Percentiles rank a stretch among this genome's conserved stretches.
These are phyloP conservation scores for Apophysomyces trapeziformis DNA, from an alignment of 371 early-diverging fungal genomes.

Conservation along the genomic window DNA sequence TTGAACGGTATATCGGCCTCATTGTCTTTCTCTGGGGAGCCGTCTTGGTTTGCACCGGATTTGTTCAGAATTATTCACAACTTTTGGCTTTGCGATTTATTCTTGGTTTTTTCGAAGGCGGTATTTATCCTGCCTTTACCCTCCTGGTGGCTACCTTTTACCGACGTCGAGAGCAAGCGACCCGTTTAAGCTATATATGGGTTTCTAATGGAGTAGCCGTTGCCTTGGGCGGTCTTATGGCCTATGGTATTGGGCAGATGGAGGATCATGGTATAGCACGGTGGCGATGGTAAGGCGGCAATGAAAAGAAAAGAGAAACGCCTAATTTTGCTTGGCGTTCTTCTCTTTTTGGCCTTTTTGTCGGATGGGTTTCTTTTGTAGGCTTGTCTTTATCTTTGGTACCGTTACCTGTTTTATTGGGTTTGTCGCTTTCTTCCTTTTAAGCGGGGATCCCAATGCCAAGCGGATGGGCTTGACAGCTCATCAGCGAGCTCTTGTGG, in stretches of 20 bases:
- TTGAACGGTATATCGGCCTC: neutral
- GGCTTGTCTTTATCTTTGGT: conserved; percentile 20
- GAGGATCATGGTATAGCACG: conserved; percentile 29
- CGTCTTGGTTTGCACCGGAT: conserved; percentile 13
- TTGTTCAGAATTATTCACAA: conserved; percentile 12
- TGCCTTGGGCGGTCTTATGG: conserved; percentile 56
- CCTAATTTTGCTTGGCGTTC: neutral
- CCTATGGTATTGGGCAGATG: conserved; percentile 50
- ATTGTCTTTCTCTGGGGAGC: conserved; percentile 21
- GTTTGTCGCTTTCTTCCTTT: conserved; percentile 7
- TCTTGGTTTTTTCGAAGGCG: conserved; percentile 19
- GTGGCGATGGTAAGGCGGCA: conserved; percentile 40
- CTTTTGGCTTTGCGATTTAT: conserved; percentile 13
- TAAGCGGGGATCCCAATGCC: conserved; percentile 16
- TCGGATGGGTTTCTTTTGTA: neutral
- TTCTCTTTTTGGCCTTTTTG: no score
- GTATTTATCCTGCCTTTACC: conserved; percentile 9
- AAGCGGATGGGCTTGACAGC: conserved; percentile 11
- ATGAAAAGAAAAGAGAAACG: neutral
- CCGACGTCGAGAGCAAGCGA: conserved; percentile 13
- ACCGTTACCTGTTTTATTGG: conserved; percentile 16
- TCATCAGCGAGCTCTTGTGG: conserved; percentile 15
- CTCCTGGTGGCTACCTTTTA: conserved; percentile 8
- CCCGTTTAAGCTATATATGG: conserved; percentile 13
- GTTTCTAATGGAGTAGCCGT: conserved; percentile 29